A percentile compares a stretch with the other conserved stretches of the same genome.
Evolutionary conservation across 2,329 filamentous ascomycete species (phyloP).

Genomic region (Diaporthe longicolla): DNA sequence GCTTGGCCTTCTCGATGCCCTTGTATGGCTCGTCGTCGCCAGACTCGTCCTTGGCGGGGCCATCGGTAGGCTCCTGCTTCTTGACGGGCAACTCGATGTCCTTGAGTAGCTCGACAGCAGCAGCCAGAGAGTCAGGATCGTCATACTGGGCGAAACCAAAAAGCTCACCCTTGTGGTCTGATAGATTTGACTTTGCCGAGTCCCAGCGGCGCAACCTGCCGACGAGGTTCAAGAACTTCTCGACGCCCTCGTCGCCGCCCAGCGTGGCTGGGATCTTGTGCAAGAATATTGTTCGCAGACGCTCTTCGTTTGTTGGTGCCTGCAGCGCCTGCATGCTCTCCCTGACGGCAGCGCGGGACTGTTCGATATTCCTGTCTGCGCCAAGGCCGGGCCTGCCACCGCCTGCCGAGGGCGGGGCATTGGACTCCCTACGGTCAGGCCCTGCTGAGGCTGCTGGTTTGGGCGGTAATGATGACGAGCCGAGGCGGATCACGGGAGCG

Average conservation of each 20-base stretch:
- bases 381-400: conserved; percentile 64
- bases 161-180: conserved; percentile 83
- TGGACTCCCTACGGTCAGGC: conserved; percentile 62
- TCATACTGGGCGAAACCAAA: conserved; percentile 98
- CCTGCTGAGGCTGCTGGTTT: conserved; percentile 65
- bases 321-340: conserved; percentile 80
- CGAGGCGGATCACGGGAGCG: conserved; percentile 94
- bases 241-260: conserved; percentile 82
- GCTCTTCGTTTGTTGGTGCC: conserved; percentile 90
- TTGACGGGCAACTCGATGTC: conserved; percentile 86
- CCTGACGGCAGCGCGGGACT: conserved; percentile 75
- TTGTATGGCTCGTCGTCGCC: conserved; percentile 61
- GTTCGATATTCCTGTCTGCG: conserved; percentile 76
- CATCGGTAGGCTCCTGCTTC: conserved; percentile 72
- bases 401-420: conserved; percentile 55
- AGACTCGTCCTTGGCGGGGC: conserved; percentile 54
- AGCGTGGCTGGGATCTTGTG: conserved; percentile 86
- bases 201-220: conserved; percentile 90
- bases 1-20: conserved; percentile 76
- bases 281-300: conserved; percentile 91
- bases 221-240: conserved; percentile 82
- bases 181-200: conserved; percentile 70
- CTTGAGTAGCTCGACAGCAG: conserved; percentile 86
- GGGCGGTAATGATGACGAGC: conserved; percentile 74
- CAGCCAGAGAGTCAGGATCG: conserved; percentile 87